Percentiles rank a stretch among this genome's conserved stretches.
Conservation (phyloP, 2,329 filamentous ascomycete species). For the Huntiella savannae region DNA sequence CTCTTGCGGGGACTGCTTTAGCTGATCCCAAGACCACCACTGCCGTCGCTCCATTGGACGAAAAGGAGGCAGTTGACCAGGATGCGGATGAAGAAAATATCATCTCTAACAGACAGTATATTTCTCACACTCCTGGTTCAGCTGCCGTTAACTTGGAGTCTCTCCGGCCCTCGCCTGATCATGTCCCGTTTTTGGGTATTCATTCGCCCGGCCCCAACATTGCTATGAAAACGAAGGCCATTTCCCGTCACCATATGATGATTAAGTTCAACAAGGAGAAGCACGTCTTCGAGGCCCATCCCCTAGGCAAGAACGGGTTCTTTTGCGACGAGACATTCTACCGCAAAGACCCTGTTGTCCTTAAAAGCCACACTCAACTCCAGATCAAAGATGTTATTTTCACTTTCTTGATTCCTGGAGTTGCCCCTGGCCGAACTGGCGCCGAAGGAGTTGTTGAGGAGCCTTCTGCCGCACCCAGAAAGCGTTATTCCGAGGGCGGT, state of each 20-base stretch:
- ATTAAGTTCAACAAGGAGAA: conserved; percentile 49
- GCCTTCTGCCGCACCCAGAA: conserved; percentile 22
- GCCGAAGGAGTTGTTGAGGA: conserved; percentile 37
- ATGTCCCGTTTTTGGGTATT: conserved; percentile 49
- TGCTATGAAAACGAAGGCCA: conserved; percentile 46
- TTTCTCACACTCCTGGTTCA: conserved; percentile 39
- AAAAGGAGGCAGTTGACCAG: conserved; percentile 3
- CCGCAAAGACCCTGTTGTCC: conserved; percentile 32
- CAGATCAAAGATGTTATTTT: conserved; percentile 55
- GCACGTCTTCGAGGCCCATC: conserved; percentile 44
- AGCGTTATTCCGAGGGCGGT: conserved; percentile 34
- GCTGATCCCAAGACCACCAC: neutral
- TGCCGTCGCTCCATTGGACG: neutral
- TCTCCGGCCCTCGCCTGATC: conserved; percentile 39
- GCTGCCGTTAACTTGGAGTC: conserved; percentile 39
- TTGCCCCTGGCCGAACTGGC: conserved; percentile 36
- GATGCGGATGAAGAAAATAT: conserved; percentile 23
- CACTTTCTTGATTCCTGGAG: conserved; percentile 47
- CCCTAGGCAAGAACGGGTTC: conserved; percentile 46
- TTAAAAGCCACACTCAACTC: conserved; percentile 46
- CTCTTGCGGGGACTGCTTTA: neutral
- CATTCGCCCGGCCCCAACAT: conserved; percentile 48
- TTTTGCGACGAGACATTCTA: conserved; percentile 44
- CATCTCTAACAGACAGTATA: conserved; percentile 39
- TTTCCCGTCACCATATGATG: conserved; percentile 54